Conservation (phyloP, 2,329 filamentous ascomycete genomes). For the Hymenoscyphus salicellus region DNA sequence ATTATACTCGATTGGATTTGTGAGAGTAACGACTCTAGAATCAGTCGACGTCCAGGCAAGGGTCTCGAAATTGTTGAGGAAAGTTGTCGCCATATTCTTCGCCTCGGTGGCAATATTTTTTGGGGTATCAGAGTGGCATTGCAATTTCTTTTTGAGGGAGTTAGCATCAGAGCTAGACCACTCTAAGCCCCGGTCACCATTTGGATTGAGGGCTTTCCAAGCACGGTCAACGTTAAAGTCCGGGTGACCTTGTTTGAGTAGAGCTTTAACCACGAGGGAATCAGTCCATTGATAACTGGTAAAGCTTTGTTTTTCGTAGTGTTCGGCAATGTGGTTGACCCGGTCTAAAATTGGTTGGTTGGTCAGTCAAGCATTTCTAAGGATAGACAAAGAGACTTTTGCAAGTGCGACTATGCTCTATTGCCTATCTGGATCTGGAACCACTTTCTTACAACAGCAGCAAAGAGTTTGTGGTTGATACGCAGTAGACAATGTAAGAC, state of each 20-base stretch:
- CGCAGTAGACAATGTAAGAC: not conserved
- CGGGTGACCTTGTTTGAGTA: constrained; percentile 23
- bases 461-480: not conserved
- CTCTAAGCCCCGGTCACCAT: constrained; percentile 13
- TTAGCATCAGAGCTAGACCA: constrained; percentile 21
- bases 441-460: not conserved
- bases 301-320: constrained; percentile 25
- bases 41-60: constrained; percentile 12
- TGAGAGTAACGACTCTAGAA: constrained; percentile 13
- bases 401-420: not conserved
- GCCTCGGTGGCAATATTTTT: constrained; percentile 17
- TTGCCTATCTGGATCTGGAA: not conserved
- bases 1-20: constrained; percentile 10
- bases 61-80: not conserved
- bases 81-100: constrained; percentile 8
- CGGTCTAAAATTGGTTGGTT: constrained; percentile 13
- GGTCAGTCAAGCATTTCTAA: not conserved
- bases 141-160: constrained; percentile 21
- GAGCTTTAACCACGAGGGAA: constrained; percentile 25
- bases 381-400: not conserved
- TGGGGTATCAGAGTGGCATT: constrained; percentile 19
- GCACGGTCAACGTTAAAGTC: constrained; percentile 21
- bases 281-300: constrained; percentile 19
- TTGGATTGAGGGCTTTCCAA: constrained; percentile 16
- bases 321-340: constrained; percentile 26